Evolutionary conservation across 2,329 filamentous ascomycete species (phyloP), one percentile per base, ranked within the genome.

Genomic region (Cladosporium sp.): DNA sequence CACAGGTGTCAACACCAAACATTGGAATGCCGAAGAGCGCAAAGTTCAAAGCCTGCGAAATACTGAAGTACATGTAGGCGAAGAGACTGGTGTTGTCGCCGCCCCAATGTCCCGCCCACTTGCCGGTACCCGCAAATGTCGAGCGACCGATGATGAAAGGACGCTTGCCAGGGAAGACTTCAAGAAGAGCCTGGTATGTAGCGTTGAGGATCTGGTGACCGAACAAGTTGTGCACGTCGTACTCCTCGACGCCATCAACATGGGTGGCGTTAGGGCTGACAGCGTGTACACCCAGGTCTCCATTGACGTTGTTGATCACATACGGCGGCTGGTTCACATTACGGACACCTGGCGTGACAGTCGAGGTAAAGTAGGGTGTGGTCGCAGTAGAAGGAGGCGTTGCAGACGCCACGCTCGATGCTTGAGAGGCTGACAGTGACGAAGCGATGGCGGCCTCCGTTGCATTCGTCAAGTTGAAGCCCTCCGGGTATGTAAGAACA

Each of bases 101-200:
- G 33, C 91, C 91, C 91, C 91, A 96, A 77, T 95, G 91, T 1
- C 91, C 91, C 1, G 91, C 89, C 80, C 85, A 90, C 75, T 86
- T 87, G 1, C 92, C 92, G 0, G 87, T 87, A 3, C 92, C 91
- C 11, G 91, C 84, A 73, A 94, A 95, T 1, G 91, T 95, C 46
- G 89, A 91, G 18, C 92, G 88, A 0, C 90, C 91, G 72, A 96
- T 92, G 73, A 96, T 90, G 78, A 96, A 91, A 0, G 92, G 92
- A 0, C 92, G 87, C 75, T 91, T 90, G 16, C 80, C 82, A 0
- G 89, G 87, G 67, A 87, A 86, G 21, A 91, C 81, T 2, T 81
- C 76, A 3, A 89, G 80, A 35, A 95, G 85, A 65, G 87, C 90
- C 56, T 89, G 80, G 74, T 92, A 92, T 0, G 92, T 95, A 11